Evolutionary conservation across 1,284 basidiomycete genomes (phyloP).

Genomic region (Phaffia rhodozyma): DNA sequence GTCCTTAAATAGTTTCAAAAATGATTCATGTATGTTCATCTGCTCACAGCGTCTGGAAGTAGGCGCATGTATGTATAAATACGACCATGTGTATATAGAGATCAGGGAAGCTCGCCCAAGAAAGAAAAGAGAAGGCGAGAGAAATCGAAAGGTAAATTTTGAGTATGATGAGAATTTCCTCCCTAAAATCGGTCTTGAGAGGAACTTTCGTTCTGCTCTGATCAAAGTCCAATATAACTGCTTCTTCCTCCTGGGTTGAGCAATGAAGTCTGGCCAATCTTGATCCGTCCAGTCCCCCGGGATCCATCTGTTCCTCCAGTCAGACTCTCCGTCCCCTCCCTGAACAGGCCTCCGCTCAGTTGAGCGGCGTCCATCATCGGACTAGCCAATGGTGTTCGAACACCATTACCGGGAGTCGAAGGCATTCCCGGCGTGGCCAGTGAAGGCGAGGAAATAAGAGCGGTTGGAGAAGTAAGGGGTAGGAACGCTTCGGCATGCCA

Average conservation of each 20-base stretch:
- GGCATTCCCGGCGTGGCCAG: slow-evolving; percentile 14
- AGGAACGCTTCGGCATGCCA: slow-evolving; percentile 92
- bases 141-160: slow-evolving; percentile 19
- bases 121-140: background rate
- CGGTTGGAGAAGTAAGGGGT: slow-evolving; percentile 31
- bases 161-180: background rate
- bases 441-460: background rate
- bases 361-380: slow-evolving; percentile 40
- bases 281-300: slow-evolving; percentile 44
- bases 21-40: too few species aligned
- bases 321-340: slow-evolving; percentile 2
- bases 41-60: too few species aligned
- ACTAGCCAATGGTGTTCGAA: slow-evolving; percentile 19
- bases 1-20: too few species aligned
- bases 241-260: slow-evolving; percentile 82
- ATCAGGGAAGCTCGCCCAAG: background rate
- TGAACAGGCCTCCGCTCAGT: background rate
- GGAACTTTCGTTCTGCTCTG: background rate
- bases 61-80: too few species aligned
- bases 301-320: slow-evolving; percentile 25
- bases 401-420: background rate
- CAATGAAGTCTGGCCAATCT: slow-evolving; percentile 82
- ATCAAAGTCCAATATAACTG: slow-evolving; percentile 78
- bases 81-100: too few species aligned
- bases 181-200: too few species aligned